These are phyloP conservation scores for Tilletia indica DNA, from an alignment of 1,284 basidiomycete genomes.

Conservation along the genomic window DNA sequence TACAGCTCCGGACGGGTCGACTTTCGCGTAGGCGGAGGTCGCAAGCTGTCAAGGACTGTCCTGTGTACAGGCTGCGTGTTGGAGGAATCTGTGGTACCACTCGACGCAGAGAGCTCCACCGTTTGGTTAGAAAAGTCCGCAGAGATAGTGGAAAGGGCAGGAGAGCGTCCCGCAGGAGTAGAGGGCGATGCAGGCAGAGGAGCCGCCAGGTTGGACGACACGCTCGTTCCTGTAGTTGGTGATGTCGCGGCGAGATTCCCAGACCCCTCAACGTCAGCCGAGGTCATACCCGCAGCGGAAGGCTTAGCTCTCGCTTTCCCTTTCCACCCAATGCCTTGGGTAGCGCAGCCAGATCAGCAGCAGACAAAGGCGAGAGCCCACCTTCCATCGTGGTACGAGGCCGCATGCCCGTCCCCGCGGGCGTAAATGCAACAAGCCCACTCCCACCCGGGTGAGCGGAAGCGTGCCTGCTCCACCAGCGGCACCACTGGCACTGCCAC, in stretches of 20 bases:
- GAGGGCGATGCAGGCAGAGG: not conserved
- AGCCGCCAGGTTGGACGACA: not conserved
- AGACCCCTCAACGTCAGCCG: too few species aligned
- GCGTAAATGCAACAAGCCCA: not conserved
- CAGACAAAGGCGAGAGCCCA: too few species aligned
- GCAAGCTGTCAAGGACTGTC: constrained; percentile 11
- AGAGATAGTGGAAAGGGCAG: constrained; percentile 5
- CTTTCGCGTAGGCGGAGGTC: constrained; percentile 17
- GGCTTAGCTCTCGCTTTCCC: not conserved
- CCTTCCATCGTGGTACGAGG: too few species aligned
- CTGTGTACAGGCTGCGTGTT: not conserved
- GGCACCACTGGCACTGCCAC: constrained; percentile 3
- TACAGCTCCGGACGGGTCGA: constrained; percentile 39
- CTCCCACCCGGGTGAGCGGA: not conserved
- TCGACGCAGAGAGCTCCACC: constrained; percentile 13
- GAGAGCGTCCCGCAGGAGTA: not conserved
- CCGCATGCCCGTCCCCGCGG: not conserved
- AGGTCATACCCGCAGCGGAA: not conserved
- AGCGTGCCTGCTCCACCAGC: not conserved
- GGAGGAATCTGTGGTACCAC: not conserved
- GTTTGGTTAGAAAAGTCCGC: not conserved
- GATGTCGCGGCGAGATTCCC: not conserved
- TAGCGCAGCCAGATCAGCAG: not conserved
- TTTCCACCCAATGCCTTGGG: not conserved
- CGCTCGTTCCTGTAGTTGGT: not conserved